Evolutionary conservation across 345 rosid species (phyloP), one percentile per base, ranked within the genome.

Genomic region (Boechera stricta): DNA sequence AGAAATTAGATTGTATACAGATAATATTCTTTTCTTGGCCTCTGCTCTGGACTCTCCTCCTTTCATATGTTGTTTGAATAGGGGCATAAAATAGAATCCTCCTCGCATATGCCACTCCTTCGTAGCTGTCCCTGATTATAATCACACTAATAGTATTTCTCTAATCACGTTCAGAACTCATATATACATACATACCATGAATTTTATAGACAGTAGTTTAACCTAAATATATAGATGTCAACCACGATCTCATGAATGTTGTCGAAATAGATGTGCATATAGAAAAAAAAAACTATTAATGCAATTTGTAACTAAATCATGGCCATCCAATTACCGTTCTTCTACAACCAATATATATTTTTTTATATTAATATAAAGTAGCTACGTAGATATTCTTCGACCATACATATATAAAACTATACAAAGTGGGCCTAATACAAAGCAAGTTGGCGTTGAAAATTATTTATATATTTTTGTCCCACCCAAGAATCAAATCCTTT

Each of bases 81-180:
- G 54, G 51, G 54, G 51, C 24, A 62, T 76, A 54, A 54, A 41
- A 52, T 77, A 63, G 5, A 62, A 63, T 45, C 56, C 7, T 55
- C 58, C 42, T 63, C 39, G 75, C 39, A 63, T 63, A 54, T 70
- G 71, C 75, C 71, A 77, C 66, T 54, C 70, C 41, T 35, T 28
- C 12, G 26, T 28, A 69, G 65, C 71, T 70, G 60, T 69, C 75
- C 5, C 32, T 69, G 35, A 13, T 61, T 12, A 62, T 24, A 61
- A 7, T 51, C 29, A 75, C 69, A 15, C 45, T 36, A 33, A 26
- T 52, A 33, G 41, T 28, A 66, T 11, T 76, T 32, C 49, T 35
- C 70, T 61, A 31, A 60, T 32, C 74, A 67, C 67, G 42, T 28
- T 59, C 42, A 10, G 15, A 35, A 32, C 38, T 24, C 48, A 45